A percentile compares a stretch with the other conserved stretches of the same genome.
phyloP scores from a whole-genome alignment of 2,329 filamentous ascomycete species.

The Chrysoporthe deuterocubensis region DNA sequence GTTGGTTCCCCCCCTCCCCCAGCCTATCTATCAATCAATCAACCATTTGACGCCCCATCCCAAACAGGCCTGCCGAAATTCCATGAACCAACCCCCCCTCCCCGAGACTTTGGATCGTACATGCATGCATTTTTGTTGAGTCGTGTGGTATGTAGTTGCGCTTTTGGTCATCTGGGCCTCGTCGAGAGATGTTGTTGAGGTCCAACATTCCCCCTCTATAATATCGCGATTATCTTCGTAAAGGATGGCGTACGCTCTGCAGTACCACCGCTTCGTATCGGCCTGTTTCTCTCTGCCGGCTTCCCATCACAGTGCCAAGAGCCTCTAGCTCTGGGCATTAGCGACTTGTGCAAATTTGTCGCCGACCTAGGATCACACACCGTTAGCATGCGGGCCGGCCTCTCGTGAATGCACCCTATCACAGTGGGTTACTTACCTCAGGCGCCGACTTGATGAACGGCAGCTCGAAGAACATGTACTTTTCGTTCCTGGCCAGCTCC shows the following conservation, averaged over 20 bases:
- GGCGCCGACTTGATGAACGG: conserved; percentile 89
- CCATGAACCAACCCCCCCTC: conserved; percentile 37
- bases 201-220: not conserved
- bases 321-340: conserved; percentile 3
- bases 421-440: conserved; percentile 64
- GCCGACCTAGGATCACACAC: not conserved
- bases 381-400: not conserved
- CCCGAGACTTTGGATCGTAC: conserved; percentile 33
- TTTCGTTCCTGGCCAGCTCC: conserved; percentile 89
- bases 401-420: not conserved
- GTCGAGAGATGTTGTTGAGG: not conserved
- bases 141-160: not conserved
- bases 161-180: not conserved
- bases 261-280: not conserved
- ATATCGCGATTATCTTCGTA: not conserved
- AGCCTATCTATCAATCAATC: conserved; percentile 9
- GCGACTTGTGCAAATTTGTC: conserved; percentile 12
- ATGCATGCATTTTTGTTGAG: not conserved
- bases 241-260: too few species aligned
- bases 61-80: conserved; percentile 19
- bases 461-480: conserved; percentile 89
- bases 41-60: conserved; percentile 5
- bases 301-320: not conserved
- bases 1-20: not conserved
- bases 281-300: not conserved